These are phyloP conservation scores for Irpex sp. DNA, from an alignment of 1,284 basidiomycete genomes.

Conservation along the genomic window DNA sequence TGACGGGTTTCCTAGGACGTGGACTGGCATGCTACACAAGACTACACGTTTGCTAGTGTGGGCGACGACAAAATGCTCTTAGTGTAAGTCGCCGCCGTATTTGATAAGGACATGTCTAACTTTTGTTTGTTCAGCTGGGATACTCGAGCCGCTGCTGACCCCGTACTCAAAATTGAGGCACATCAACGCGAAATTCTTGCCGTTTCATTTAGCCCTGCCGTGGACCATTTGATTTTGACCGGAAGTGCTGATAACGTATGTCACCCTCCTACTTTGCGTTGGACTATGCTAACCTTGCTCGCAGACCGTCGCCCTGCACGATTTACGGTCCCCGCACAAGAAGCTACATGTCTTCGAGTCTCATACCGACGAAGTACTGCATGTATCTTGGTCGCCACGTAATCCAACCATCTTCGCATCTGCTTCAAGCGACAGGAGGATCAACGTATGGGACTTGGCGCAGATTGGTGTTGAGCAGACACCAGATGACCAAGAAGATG, in stretches of 20 bases:
- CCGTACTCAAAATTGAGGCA: slow-evolving; percentile 76
- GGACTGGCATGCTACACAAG: slow-evolving; percentile 88
- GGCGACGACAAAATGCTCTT: slow-evolving; percentile 95
- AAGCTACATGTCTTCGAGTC: slow-evolving; percentile 90
- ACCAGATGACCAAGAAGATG: slow-evolving; percentile 97
- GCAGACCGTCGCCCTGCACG: slow-evolving; percentile 88
- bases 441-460: slow-evolving; percentile 95
- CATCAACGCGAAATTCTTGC: slow-evolving; percentile 91
- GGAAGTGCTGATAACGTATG: slow-evolving; percentile 90
- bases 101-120: slow-evolving; percentile 5
- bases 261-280: not conserved
- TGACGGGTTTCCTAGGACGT: slow-evolving; percentile 67
- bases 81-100: slow-evolving; percentile 53
- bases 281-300: not conserved
- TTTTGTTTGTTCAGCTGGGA: slow-evolving; percentile 75
- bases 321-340: slow-evolving; percentile 78
- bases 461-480: slow-evolving; percentile 95
- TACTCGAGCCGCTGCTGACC: slow-evolving; percentile 70
- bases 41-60: slow-evolving; percentile 92
- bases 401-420: slow-evolving; percentile 90
- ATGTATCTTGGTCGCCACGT: slow-evolving; percentile 94
- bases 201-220: slow-evolving; percentile 86
- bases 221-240: slow-evolving; percentile 84
- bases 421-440: slow-evolving; percentile 87
- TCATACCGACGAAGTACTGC: slow-evolving; percentile 94